phyloP scores from a whole-genome alignment of 2,329 filamentous ascomycete species.

The Ophiostoma perfectum region DNA sequence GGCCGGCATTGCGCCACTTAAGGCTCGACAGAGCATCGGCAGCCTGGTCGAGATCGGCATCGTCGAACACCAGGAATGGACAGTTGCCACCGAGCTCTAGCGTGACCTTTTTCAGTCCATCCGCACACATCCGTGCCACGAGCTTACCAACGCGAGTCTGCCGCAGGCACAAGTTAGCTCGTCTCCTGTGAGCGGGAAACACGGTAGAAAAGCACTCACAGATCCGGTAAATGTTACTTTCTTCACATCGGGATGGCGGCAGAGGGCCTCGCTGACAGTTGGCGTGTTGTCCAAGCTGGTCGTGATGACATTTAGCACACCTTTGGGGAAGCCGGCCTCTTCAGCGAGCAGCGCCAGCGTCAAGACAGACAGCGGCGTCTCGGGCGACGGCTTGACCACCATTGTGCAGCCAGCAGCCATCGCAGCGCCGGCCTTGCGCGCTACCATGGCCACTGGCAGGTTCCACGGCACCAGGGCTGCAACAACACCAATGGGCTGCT shows the following conservation, averaged over 20 bases:
- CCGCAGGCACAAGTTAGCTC: constrained; percentile 49
- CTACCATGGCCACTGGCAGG: constrained; percentile 61
- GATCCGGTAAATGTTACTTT: constrained; percentile 73
- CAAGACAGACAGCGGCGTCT: constrained; percentile 36
- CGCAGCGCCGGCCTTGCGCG: constrained; percentile 62
- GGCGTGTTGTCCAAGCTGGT: constrained; percentile 51
- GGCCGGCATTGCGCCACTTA: constrained; percentile 55
- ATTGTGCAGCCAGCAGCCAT: constrained; percentile 69
- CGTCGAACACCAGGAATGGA: constrained; percentile 59
- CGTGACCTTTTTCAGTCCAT: constrained; percentile 56
- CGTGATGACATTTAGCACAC: constrained; percentile 79
- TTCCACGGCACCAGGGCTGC: constrained; percentile 69
- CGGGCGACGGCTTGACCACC: constrained; percentile 66
- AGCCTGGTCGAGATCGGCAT: constrained; percentile 59
- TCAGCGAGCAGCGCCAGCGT: constrained; percentile 35
- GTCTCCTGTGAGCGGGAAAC: too few relatives aligned
- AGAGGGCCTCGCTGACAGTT: constrained; percentile 39
- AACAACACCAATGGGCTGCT: constrained; percentile 65
- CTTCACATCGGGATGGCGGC: constrained; percentile 30
- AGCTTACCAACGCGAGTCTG: constrained; percentile 62
- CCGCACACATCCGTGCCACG: constrained; percentile 35
- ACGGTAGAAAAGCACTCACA: neutral
- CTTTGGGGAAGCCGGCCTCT: constrained; percentile 56
- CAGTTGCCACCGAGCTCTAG: constrained; percentile 69
- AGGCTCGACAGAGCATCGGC: constrained; percentile 32